Percentiles rank a stretch among this genome's conserved stretches.
Conservation (phyloP, 2,329 filamentous ascomycete genomes). For the Phoma sp. region DNA sequence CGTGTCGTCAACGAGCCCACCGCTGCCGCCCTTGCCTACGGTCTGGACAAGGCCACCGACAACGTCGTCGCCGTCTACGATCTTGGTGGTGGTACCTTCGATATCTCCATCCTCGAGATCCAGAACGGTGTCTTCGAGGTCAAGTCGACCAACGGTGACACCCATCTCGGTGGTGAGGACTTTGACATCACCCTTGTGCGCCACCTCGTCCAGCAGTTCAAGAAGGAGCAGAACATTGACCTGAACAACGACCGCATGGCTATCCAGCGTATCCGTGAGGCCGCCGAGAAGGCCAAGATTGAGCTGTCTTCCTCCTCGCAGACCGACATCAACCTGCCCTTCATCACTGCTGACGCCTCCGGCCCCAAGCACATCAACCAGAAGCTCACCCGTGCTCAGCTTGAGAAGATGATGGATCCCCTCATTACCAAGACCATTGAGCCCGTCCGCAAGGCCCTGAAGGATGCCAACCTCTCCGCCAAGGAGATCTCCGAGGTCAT, state of each 20-base stretch:
- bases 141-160: constrained; percentile 99
- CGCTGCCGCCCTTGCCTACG: constrained; percentile 92
- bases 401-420: constrained; percentile 90
- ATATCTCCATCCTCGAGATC: constrained; percentile 97
- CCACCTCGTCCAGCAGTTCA: constrained; percentile 93
- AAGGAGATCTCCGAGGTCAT: constrained; percentile 98
- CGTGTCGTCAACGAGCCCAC: constrained; percentile 99
- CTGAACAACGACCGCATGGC: constrained; percentile 94
- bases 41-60: constrained; percentile 93
- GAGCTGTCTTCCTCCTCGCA: constrained; percentile 93
- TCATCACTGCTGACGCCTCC: constrained; percentile 95
- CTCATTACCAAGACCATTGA: constrained; percentile 86
- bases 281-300: constrained; percentile 99
- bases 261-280: constrained; percentile 98
- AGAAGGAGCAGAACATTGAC: constrained; percentile 92
- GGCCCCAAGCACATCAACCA: constrained; percentile 98
- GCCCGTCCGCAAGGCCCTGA: constrained; percentile 93
- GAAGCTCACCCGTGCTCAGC: constrained; percentile 90
- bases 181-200: constrained; percentile 95
- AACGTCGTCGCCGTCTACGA: constrained; percentile 94
- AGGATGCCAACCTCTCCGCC: constrained; percentile 88
- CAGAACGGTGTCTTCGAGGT: constrained; percentile 98
- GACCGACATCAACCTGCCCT: constrained; percentile 97
- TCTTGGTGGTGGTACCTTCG: constrained; percentile 97
- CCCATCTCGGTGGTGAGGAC: constrained; percentile 96